Percentiles rank a stretch among this genome's conserved stretches.
Evolutionary conservation across 2,329 filamentous ascomycete species (phyloP).

Genomic region (Aureobasidium uvarum): DNA sequence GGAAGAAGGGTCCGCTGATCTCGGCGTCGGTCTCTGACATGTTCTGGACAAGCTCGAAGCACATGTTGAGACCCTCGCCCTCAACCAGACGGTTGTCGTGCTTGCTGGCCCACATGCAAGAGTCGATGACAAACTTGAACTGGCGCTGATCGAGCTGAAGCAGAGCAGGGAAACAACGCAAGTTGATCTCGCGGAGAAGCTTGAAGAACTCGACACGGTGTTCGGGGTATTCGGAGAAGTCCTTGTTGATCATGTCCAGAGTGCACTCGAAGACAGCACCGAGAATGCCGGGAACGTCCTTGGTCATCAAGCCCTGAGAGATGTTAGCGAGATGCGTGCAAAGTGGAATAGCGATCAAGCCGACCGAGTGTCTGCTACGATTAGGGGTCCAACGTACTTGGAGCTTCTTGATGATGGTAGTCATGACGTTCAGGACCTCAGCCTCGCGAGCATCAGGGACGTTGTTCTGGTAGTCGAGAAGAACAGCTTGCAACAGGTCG

Average conservation of each 20-base stretch:
- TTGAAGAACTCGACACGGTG: slow-evolving; percentile 99
- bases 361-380: slow-evolving; percentile 51
- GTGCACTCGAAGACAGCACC: slow-evolving; percentile 99
- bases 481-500: slow-evolving; percentile 87
- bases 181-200: slow-evolving; percentile 88
- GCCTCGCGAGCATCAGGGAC: slow-evolving; percentile 94
- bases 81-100: slow-evolving; percentile 99
- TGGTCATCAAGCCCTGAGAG: slow-evolving; percentile 83
- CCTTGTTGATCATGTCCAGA: slow-evolving; percentile 99
- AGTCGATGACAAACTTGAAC: slow-evolving; percentile 99
- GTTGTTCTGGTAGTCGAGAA: slow-evolving; percentile 96
- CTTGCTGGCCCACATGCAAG: slow-evolving; percentile 99
- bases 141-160: slow-evolving; percentile 92
- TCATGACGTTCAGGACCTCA: slow-evolving; percentile 96
- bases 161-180: slow-evolving; percentile 93
- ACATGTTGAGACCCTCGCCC: slow-evolving; percentile 95
- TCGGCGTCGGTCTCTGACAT: slow-evolving; percentile 86
- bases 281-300: slow-evolving; percentile 96
- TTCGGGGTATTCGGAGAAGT: slow-evolving; percentile 98
- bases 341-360: slow-evolving; percentile 2
- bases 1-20: slow-evolving; percentile 94
- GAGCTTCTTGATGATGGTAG: slow-evolving; percentile 93
- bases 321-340: slow-evolving; percentile 35
- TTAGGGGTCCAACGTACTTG: slow-evolving; percentile 70
- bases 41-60: slow-evolving; percentile 93